Percentiles rank a stretch among this genome's conserved stretches.
These are phyloP conservation scores for Podospora australis DNA, from an alignment of 495 filamentous ascomycete species.

Conservation along the genomic window DNA sequence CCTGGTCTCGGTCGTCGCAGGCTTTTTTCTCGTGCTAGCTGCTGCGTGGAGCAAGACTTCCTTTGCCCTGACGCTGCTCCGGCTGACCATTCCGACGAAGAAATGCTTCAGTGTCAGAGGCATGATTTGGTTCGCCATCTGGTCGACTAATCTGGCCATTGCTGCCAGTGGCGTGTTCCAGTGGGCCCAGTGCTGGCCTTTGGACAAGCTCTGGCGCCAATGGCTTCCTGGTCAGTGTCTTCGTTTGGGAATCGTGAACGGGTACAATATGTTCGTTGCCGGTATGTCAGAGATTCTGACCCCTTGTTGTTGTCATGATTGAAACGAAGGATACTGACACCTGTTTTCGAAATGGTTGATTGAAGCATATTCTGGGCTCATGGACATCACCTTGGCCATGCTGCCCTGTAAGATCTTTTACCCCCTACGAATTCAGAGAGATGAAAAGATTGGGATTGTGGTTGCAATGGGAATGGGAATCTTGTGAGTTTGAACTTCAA, in stretches of 20 bases:
- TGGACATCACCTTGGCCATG: constrained; percentile 26
- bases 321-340: too few relatives aligned
- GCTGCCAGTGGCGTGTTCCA: constrained; percentile 26
- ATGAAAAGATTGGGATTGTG: constrained; percentile 28
- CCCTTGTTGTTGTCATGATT: constrained; percentile 23
- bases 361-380: constrained; percentile 26
- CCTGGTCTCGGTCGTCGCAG: constrained; percentile 10
- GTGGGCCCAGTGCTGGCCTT: constrained; percentile 29
- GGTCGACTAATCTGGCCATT: constrained; percentile 29
- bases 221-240: not conserved
- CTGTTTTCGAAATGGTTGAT: not conserved
- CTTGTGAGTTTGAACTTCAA: constrained; percentile 14
- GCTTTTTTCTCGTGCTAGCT: constrained; percentile 15
- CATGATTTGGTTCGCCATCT: constrained; percentile 20
- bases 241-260: constrained; percentile 13
- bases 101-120: constrained; percentile 16
- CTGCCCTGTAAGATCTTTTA: constrained; percentile 27
- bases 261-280: constrained; percentile 18
- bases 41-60: constrained; percentile 26
- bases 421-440: constrained; percentile 21
- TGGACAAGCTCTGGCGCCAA: not conserved
- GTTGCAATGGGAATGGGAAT: constrained; percentile 31
- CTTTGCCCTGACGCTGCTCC: constrained; percentile 30
- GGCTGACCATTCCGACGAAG: constrained; percentile 23
- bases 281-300: constrained; percentile 11